phyloP scores from a whole-genome alignment of 371 early-diverging fungal species.

The Mortierella sp. region DNA sequence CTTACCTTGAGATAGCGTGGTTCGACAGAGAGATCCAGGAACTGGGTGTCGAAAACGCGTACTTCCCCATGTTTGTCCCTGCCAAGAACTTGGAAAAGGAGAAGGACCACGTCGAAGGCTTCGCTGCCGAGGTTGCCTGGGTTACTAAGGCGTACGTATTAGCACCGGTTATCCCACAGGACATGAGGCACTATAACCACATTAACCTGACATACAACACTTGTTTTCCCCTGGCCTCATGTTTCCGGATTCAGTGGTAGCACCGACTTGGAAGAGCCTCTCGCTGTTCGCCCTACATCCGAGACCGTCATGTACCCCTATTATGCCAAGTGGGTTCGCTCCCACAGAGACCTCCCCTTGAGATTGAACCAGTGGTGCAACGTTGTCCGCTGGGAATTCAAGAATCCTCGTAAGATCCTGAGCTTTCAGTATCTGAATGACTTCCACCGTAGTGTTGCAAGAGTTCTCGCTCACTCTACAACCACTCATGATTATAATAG shows the following conservation, averaged over 20 bases:
- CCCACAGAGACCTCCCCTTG: conserved; percentile 98
- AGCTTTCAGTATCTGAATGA: conserved; percentile 45
- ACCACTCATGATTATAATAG: conserved; percentile 44
- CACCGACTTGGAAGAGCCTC: conserved; percentile 94
- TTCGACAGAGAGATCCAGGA: conserved; percentile 93
- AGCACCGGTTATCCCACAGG: neutral
- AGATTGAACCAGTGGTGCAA: conserved; percentile 99
- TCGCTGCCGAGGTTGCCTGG: conserved; percentile 99
- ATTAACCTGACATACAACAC: no score
- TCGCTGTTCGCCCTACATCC: conserved; percentile 99
- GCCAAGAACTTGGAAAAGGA: conserved; percentile 93
- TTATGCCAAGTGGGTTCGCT: conserved; percentile 98
- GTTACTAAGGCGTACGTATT: conserved; percentile 91
- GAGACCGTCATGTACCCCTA: conserved; percentile 99
- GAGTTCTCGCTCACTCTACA: conserved; percentile 1
- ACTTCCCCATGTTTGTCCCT: conserved; percentile 99
- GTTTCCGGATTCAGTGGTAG: conserved; percentile 69
- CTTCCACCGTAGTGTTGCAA: neutral
- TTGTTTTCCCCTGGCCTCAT: no score
- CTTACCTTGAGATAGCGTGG: conserved; percentile 67
- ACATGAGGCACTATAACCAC: no score
- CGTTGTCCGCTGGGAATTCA: conserved; percentile 99
- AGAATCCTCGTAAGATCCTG: conserved; percentile 88
- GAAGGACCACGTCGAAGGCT: conserved; percentile 99
- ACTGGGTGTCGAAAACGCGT: conserved; percentile 97